Evolutionary conservation across 805 yeast species (phyloP), one percentile per base, ranked within the genome.

Genomic region (Sugiyamaella marilandica): DNA sequence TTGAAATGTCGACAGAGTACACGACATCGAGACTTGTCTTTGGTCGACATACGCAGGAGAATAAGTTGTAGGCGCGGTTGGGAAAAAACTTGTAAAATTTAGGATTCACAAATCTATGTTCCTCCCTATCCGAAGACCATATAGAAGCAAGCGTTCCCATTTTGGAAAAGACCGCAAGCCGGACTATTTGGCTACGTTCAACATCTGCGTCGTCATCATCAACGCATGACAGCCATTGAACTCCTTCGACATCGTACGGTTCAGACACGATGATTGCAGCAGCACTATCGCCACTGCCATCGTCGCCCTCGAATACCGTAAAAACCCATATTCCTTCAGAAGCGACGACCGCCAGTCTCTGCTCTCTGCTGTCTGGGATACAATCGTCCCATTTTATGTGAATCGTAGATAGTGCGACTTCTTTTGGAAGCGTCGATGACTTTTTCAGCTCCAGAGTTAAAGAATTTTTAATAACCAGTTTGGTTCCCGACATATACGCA

Each of bases 101-200:
- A 7, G 59, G 59, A 24, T 32, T 51, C 5, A 33, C 18, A 19
- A 57, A 14, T n/a, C 49, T 53, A n/a, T 45, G 37, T 21, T 59
- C 62, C 14, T 50, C 11, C 5, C 60, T 61, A 47, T 58, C 58
- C 11, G 61, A 52, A 11, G 60, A 50, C 60, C 60, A 58, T 8
- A 59, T 29, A n/a, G 49, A 13, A 2, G 46, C 57, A 10, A 31
- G 32, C 26, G 56, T 48, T 5, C 45, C 46, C 10, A 19, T 10
- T n/a, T 19, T 47, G 9, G 55, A 33, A 34, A 52, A 53, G 9
- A 52, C 55, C 1, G 45, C 56, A 26, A 59, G 52, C 8, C 61
- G 35, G 9, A 58, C 58, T 7, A 49, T 31, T 45, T 57, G 58
- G 18, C 36, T 34, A n/a, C 19, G 18, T 26, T 32, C 44, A 10